These are phyloP conservation scores for Heimioporus sp. DNA, from an alignment of 768 basidiomycete genomes.

Conservation along the genomic window DNA sequence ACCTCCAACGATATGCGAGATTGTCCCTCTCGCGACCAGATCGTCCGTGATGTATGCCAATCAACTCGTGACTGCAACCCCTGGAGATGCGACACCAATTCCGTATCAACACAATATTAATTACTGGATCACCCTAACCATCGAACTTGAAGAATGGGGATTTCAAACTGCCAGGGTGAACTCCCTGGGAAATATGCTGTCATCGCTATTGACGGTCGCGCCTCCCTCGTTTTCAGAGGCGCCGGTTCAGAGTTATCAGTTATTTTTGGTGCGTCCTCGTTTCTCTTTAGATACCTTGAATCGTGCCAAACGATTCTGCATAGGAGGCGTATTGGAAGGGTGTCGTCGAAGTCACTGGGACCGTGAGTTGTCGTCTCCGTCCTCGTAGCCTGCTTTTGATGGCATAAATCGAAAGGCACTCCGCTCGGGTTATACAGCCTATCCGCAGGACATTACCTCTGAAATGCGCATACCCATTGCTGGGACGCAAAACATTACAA, in stretches of 20 bases:
- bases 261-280: not conserved
- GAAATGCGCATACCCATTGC: not conserved
- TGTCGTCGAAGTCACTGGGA: not conserved
- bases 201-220: not conserved
- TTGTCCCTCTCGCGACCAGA: not conserved
- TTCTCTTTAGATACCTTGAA: too few species aligned
- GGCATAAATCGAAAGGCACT: not conserved
- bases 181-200: slow-evolving; percentile 1
- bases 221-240: not conserved
- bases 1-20: slow-evolving; percentile 6
- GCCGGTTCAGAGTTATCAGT: not conserved
- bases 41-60: slow-evolving; percentile 2
- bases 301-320: too few species aligned
- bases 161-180: slow-evolving; percentile 1
- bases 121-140: not conserved
- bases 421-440: not conserved
- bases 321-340: slow-evolving; percentile 1
- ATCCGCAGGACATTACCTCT: not conserved
- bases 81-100: not conserved
- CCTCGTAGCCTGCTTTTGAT: too few species aligned
- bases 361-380: not conserved
- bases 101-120: slow-evolving; percentile 1
- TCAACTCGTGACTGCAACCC: not conserved
- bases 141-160: not conserved
- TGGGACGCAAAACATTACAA: not conserved